Evolutionary conservation across 148 eudicot species (phyloP).

Genomic region (Camellia japonica): DNA sequence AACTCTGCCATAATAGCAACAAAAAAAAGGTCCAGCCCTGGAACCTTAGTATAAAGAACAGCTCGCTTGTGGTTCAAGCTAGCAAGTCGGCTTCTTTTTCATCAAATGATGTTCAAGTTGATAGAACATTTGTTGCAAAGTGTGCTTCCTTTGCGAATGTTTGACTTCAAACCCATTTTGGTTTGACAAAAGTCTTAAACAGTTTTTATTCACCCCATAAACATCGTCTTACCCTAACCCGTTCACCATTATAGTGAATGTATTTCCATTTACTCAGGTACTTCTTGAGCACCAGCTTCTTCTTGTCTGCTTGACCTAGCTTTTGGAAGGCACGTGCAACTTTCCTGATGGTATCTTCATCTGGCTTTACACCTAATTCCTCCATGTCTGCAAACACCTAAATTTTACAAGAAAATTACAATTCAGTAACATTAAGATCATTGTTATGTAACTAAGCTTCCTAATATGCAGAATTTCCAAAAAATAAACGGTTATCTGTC

Average conservation of each 20-base stretch:
- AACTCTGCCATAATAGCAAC: background rate
- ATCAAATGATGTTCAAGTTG: background rate
- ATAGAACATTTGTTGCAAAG: background rate
- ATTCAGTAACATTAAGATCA: constrained; percentile 12
- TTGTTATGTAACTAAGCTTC: background rate
- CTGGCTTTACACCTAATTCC: constrained; percentile 86
- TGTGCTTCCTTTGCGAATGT: constrained; percentile 1
- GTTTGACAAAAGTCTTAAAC: background rate
- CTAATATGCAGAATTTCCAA: background rate
- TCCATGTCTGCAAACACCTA: constrained; percentile 97
- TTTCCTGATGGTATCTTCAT: constrained; percentile 78
- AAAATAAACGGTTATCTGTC: background rate
- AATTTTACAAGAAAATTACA: constrained; percentile 9
- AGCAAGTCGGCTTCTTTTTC: constrained; percentile 1
- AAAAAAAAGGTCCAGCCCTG: background rate
- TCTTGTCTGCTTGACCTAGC: constrained; percentile 64
- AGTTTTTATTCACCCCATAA: constrained; percentile 19
- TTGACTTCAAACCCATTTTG: background rate
- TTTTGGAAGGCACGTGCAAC: constrained; percentile 63
- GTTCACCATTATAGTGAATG: constrained; percentile 75
- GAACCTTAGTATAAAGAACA: background rate
- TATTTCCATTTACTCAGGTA: constrained; percentile 72
- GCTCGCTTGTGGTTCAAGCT: background rate
- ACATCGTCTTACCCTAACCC: constrained; percentile 49
- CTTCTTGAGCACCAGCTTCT: constrained; percentile 45